Evolutionary conservation across 2,329 filamentous ascomycete species (phyloP).

Genomic region (Ceratocystis ficicola): DNA sequence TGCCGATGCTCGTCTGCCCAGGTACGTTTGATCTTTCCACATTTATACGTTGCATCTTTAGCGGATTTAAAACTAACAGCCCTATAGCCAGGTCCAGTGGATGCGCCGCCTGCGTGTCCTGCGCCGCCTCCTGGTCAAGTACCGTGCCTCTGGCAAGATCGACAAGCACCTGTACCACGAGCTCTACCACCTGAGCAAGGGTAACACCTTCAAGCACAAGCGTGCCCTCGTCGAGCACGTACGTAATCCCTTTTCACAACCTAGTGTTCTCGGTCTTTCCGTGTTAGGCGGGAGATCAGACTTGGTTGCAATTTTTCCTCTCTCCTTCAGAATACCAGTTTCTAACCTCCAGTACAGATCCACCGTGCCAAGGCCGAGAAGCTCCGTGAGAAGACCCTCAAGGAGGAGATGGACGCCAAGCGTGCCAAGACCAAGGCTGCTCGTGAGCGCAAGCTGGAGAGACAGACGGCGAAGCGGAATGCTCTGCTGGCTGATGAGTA

Average conservation of each 20-base stretch:
- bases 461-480: conserved; percentile 79
- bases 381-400: conserved; percentile 84
- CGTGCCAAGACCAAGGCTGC: conserved; percentile 99
- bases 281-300: not conserved
- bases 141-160: conserved; percentile 99
- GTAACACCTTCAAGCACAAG: conserved; percentile 99
- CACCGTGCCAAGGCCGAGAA: conserved; percentile 99
- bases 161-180: conserved; percentile 99
- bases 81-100: conserved; percentile 82
- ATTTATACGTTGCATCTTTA: not conserved
- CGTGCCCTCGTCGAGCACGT: conserved; percentile 99
- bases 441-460: conserved; percentile 94
- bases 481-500: conserved; percentile 61
- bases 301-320: not conserved
- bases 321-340: conserved; percentile 1
- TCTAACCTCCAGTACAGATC: conserved; percentile 49
- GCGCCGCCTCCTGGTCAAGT: conserved; percentile 97
- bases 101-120: conserved; percentile 99
- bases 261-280: not conserved
- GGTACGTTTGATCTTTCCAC: conserved; percentile 45
- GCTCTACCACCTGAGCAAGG: conserved; percentile 99
- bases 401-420: conserved; percentile 99
- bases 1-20: conserved; percentile 97
- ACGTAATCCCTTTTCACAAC: conserved; percentile 39
- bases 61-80: conserved; percentile 13